Conservation (phyloP, 2,329 filamentous ascomycete species). For the Monilinia aucupariae region DNA sequence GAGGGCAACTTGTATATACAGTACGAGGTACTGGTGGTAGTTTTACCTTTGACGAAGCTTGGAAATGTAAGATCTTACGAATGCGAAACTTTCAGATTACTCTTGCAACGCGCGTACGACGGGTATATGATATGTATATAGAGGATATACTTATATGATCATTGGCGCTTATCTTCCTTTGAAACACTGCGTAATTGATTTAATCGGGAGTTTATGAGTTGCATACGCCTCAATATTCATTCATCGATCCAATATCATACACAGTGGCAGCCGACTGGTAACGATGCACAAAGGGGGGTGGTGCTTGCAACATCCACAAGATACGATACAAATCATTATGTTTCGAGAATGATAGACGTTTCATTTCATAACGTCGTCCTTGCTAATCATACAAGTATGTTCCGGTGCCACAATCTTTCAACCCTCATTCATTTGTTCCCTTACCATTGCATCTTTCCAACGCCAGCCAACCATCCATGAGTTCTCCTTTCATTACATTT, state of each 20-base stretch:
- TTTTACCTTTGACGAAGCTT: not conserved
- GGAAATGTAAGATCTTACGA: slow-evolving; percentile 1
- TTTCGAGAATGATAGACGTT: not conserved
- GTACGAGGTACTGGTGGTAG: no score
- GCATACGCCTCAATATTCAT: no score
- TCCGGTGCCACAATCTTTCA: not conserved
- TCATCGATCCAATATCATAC: no score
- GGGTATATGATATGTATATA: no score
- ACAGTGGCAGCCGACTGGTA: no score
- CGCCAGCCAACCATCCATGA: slow-evolving; percentile 7
- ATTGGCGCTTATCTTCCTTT: no score
- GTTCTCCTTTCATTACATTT: not conserved
- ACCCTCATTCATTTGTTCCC: not conserved
- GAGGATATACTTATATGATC: no score
- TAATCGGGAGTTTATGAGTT: no score
- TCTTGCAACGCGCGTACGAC: slow-evolving; percentile 1
- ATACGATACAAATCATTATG: not conserved
- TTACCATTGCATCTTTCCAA: not conserved
- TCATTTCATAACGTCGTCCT: not conserved
- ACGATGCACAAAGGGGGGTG: no score
- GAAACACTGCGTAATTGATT: no score
- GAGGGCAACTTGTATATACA: no score
- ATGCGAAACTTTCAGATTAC: slow-evolving; percentile 3
- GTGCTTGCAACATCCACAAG: no score
- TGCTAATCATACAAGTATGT: slow-evolving; percentile 5